Percentiles rank a stretch among this genome's conserved stretches.
Evolutionary conservation across 352 stramenopile genomes (phyloP).

Genomic region (Phytophthora colocasiae): DNA sequence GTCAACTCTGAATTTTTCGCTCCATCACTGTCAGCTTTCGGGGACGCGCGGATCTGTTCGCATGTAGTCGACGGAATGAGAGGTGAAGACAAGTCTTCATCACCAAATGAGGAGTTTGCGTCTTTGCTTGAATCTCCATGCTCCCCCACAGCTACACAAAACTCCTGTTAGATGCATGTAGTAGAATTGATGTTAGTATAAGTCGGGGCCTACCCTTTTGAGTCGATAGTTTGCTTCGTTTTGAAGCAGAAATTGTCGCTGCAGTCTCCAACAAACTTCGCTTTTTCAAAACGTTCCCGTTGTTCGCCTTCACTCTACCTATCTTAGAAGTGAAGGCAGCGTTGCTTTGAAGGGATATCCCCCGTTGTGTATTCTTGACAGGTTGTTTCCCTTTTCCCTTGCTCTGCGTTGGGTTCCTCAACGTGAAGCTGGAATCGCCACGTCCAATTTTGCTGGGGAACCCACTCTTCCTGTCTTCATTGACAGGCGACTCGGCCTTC

Average conservation of each 20-base stretch:
- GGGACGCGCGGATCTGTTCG: neutral
- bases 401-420: slow-evolving; percentile 7
- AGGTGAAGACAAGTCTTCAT: neutral
- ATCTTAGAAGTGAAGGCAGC: slow-evolving; percentile 6
- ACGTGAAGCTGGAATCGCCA: neutral
- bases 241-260: slow-evolving; percentile 11
- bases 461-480: slow-evolving; percentile 3
- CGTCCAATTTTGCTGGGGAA: slow-evolving; percentile 27
- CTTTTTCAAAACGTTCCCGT: slow-evolving; percentile 26
- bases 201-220: slow-evolving; percentile 19
- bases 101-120: neutral
- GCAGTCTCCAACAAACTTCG: slow-evolving; percentile 20
- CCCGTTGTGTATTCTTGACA: neutral
- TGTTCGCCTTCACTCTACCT: slow-evolving; percentile 7
- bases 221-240: slow-evolving; percentile 24
- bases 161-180: slow-evolving; percentile 3
- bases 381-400: slow-evolving; percentile 21
- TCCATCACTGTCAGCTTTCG: neutral
- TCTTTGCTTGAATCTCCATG: neutral
- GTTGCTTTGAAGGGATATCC: slow-evolving; percentile 2
- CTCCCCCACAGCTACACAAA: slow-evolving; percentile 6
- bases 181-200: no score
- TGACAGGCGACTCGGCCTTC: slow-evolving; percentile 16
- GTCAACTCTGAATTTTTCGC: neutral
- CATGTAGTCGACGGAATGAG: neutral